Conservation (phyloP, 208 protist genomes). For the Wallacemonas sp. region DNA sequence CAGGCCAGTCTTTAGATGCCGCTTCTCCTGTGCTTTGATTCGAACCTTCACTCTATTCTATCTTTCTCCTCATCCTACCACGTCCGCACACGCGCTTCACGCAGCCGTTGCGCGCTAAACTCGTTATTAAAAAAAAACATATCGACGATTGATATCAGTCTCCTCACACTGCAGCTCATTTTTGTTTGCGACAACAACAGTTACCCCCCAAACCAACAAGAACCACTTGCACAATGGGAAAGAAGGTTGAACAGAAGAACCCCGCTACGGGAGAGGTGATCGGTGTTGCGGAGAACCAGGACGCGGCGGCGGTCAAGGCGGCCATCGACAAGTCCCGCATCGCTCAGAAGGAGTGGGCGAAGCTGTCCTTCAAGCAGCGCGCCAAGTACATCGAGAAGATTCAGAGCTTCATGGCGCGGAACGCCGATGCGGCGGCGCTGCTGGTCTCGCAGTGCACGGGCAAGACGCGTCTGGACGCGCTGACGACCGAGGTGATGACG, state of each 20-base stretch:
- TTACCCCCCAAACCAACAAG: slow-evolving; percentile 20
- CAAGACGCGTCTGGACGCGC: slow-evolving; percentile 71
- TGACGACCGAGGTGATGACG: slow-evolving; percentile 74
- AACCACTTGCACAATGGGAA: slow-evolving; percentile 22
- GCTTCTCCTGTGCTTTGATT: too few species aligned
- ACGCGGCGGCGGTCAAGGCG: slow-evolving; percentile 28
- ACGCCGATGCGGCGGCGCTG: slow-evolving; percentile 48
- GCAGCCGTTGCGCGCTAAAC: too few species aligned
- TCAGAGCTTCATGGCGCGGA: slow-evolving; percentile 52
- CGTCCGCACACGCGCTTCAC: too few species aligned
- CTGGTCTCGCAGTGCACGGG: slow-evolving; percentile 67
- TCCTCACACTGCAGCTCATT: neutral
- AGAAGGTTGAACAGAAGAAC: slow-evolving; percentile 49
- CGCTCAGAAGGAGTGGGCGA: slow-evolving; percentile 64
- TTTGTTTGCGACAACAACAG: slow-evolving; percentile 24
- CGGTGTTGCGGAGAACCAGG: slow-evolving; percentile 29
- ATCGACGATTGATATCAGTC: too few species aligned
- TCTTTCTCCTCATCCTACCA: too few species aligned
- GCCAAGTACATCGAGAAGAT: slow-evolving; percentile 60
- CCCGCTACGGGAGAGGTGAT: slow-evolving; percentile 63
- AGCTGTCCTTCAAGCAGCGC: slow-evolving; percentile 53
- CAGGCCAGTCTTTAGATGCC: too few species aligned
- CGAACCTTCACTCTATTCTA: too few species aligned
- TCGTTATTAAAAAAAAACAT: too few species aligned
- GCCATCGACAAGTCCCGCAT: slow-evolving; percentile 41